Conservation (phyloP, 108 stramenopile genomes). For the Pelagomonas calceolata region DNA sequence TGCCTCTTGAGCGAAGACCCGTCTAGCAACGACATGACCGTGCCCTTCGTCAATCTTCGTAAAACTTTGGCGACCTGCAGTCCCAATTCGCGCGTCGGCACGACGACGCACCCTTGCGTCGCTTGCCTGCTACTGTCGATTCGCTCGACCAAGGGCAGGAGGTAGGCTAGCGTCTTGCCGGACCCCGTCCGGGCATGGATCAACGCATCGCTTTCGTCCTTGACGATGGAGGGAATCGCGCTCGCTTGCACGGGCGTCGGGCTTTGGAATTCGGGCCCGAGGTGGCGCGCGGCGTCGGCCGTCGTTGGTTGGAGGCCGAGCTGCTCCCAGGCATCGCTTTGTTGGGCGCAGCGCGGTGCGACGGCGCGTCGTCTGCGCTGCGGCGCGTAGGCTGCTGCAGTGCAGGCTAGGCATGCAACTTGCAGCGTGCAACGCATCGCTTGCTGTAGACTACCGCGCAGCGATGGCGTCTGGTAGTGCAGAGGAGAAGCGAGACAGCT, state of each 20-base stretch:
- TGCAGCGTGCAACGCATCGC: too few relatives aligned
- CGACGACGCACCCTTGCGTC: constrained; percentile 61
- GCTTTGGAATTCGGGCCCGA: background rate
- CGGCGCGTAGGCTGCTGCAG: too few relatives aligned
- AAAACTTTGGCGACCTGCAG: constrained; percentile 49
- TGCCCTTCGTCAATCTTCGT: constrained; percentile 29
- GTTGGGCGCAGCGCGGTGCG: too few relatives aligned
- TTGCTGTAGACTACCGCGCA: too few relatives aligned
- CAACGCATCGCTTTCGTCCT: constrained; percentile 30
- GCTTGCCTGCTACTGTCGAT: background rate
- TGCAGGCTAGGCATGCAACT: too few relatives aligned
- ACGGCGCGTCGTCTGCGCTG: too few relatives aligned
- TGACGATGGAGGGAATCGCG: background rate
- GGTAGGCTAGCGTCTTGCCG: constrained; percentile 68
- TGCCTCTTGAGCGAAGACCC: constrained; percentile 66
- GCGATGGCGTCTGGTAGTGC: too few relatives aligned
- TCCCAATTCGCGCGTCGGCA: constrained; percentile 79
- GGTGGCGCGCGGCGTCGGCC: too few relatives aligned
- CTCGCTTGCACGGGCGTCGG: background rate
- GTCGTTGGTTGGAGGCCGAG: too few relatives aligned
- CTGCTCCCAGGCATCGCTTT: too few relatives aligned
- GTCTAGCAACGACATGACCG: constrained; percentile 80
- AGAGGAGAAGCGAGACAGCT: too few relatives aligned
- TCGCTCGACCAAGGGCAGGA: constrained; percentile 42
- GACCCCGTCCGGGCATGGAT: constrained; percentile 64